These are phyloP conservation scores for Tricholoma terreum DNA, from an alignment of 768 basidiomycete species.

Conservation along the genomic window DNA sequence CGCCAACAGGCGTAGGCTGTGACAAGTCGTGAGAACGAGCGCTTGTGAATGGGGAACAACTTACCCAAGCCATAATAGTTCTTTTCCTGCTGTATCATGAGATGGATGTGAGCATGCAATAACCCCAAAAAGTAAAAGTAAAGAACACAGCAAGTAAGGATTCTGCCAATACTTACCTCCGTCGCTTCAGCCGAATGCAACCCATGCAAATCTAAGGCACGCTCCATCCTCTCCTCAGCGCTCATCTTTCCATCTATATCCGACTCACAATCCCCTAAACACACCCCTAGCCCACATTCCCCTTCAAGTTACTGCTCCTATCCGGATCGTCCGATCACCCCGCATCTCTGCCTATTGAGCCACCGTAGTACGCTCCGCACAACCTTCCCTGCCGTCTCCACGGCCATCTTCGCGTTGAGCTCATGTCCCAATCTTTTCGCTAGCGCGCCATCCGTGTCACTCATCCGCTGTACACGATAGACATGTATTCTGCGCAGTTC, in stretches of 20 bases:
- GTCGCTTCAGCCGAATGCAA: constrained; percentile 92
- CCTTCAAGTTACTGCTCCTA: constrained; percentile 64
- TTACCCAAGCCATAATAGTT: constrained; percentile 84
- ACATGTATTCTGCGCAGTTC: constrained; percentile 91
- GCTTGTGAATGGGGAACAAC: constrained; percentile 15
- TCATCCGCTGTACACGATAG: constrained; percentile 94
- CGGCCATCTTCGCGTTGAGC: constrained; percentile 85
- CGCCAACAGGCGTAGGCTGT: constrained; percentile 85
- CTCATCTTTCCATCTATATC: constrained; percentile 51
- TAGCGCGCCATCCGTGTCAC: constrained; percentile 90
- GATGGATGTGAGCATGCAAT: neutral
- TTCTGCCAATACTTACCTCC: constrained; percentile 84
- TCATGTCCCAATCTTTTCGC: constrained; percentile 96
- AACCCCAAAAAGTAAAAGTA: neutral
- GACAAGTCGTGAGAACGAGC: neutral
- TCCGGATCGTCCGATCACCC: constrained; percentile 87
- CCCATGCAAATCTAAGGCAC: constrained; percentile 86
- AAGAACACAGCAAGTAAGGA: constrained; percentile 66
- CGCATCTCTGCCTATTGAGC: constrained; percentile 77
- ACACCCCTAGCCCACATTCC: constrained; percentile 80
- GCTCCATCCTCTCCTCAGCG: constrained; percentile 86
- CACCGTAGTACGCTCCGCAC: constrained; percentile 78
- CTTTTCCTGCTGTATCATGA: constrained; percentile 61
- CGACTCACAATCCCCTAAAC: constrained; percentile 80
- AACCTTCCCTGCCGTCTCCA: constrained; percentile 83